Conservation (phyloP, 108 stramenopile genomes). For the Pelagomonas calceolata region DNA sequence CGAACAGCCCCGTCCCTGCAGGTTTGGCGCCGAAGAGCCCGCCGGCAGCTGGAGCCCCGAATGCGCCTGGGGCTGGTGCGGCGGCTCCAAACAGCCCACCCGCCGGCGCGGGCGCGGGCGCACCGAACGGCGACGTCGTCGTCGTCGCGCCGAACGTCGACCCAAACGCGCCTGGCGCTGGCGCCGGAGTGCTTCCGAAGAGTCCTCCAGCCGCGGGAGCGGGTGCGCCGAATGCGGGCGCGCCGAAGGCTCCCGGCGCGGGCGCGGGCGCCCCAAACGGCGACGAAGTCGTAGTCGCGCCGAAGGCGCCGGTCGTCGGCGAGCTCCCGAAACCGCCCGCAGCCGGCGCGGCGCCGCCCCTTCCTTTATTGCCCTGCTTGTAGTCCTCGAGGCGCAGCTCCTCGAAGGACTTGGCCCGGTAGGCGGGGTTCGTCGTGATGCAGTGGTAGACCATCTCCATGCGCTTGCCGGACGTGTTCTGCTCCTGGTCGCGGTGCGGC, state of each 20-base stretch:
- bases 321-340: slow-evolving; percentile 21
- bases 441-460: slow-evolving; percentile 53
- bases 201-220: no score
- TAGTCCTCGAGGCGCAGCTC: slow-evolving; percentile 84
- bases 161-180: no score
- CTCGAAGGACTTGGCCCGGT: slow-evolving; percentile 71
- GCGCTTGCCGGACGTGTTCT: slow-evolving; percentile 23
- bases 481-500: slow-evolving; percentile 48
- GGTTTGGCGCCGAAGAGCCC: slow-evolving; percentile 52
- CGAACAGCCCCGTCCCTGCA: no score
- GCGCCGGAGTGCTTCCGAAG: no score
- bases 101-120: slow-evolving; percentile 19
- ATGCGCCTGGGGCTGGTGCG: neutral
- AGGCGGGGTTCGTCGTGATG: slow-evolving; percentile 71
- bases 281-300: slow-evolving; percentile 21
- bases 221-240: neutral
- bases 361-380: slow-evolving; percentile 59
- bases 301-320: neutral
- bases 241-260: slow-evolving; percentile 17
- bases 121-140: slow-evolving; percentile 16
- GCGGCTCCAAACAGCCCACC: slow-evolving; percentile 33
- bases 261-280: slow-evolving; percentile 49
- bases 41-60: slow-evolving; percentile 46
- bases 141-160: no score
- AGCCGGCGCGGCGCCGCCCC: slow-evolving; percentile 22